These are phyloP conservation scores for Podospora pseudocomata DNA, from an alignment of 495 filamentous ascomycete genomes.

Conservation along the genomic window DNA sequence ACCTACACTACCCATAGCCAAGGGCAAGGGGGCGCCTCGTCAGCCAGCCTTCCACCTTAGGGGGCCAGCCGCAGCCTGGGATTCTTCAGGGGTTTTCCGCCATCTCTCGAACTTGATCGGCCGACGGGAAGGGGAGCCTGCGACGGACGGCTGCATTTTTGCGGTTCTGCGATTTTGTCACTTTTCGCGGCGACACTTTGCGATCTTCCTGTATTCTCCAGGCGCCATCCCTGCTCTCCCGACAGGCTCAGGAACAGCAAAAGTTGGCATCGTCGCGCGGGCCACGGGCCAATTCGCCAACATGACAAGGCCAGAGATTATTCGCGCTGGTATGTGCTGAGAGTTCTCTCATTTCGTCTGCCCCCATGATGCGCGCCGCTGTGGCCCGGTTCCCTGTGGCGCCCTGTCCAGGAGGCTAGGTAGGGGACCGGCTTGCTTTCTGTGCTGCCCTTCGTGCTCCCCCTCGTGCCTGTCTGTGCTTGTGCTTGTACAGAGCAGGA, in stretches of 20 bases:
- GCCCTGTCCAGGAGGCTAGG: constrained; percentile 17
- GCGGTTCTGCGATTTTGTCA: constrained; percentile 1
- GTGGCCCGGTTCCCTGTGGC: constrained; percentile 26
- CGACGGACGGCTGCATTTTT: constrained; percentile 6
- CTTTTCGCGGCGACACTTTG: background rate
- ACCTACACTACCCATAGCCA: constrained; percentile 4
- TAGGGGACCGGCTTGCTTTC: constrained; percentile 3
- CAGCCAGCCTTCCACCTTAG: constrained; percentile 1
- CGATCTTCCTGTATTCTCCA: background rate
- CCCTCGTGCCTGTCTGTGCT: constrained; percentile 15
- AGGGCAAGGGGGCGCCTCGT: constrained; percentile 9
- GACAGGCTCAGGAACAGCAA: constrained; percentile 8
- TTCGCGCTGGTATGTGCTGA: constrained; percentile 64
- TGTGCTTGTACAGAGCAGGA: constrained; percentile 14
- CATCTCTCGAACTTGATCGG: constrained; percentile 5
- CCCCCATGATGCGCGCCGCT: constrained; percentile 19
- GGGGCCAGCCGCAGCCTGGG: constrained; percentile 22
- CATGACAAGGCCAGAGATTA: constrained; percentile 75
- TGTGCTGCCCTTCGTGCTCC: constrained; percentile 4
- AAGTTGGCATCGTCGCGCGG: constrained; percentile 16
- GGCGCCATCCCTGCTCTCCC: background rate
- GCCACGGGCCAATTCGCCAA: constrained; percentile 26
- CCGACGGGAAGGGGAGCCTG: background rate
- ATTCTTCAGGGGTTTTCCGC: constrained; percentile 15
- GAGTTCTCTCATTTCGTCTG: constrained; percentile 24